Conservation (phyloP, 179 eudicot genomes). For the Spinacia oleracea region DNA sequence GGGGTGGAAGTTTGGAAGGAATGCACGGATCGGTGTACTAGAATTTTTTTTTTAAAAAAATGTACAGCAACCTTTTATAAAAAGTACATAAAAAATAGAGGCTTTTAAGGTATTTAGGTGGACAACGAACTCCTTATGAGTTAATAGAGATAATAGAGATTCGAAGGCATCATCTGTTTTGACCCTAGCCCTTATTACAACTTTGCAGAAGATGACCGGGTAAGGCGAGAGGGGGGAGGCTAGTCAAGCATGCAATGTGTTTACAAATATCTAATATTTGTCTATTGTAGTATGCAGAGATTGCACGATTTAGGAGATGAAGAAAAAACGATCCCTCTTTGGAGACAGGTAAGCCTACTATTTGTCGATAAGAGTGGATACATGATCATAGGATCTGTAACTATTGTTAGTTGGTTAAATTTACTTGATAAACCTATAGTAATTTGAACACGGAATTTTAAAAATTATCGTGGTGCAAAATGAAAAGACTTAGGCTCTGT, state of each 20-base stretch:
- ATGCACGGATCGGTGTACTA: no score
- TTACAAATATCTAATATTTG: constrained; percentile 22
- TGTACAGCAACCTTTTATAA: no score
- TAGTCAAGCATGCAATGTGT: not conserved
- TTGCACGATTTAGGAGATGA: constrained; percentile 82
- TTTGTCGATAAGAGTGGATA: not conserved
- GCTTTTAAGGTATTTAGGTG: no score
- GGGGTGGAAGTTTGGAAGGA: not conserved
- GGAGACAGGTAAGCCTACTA: constrained; percentile 76
- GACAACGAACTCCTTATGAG: no score
- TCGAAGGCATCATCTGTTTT: not conserved
- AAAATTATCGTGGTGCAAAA: not conserved
- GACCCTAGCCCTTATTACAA: not conserved
- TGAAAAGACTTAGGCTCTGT: not conserved
- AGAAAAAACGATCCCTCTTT: constrained; percentile 83
- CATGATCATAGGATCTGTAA: not conserved
- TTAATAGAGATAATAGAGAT: no score
- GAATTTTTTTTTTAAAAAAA: no score
- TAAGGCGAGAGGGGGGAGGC: not conserved
- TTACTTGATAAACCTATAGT: constrained; percentile 1
- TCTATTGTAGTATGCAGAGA: constrained; percentile 67
- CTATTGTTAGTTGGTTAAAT: not conserved
- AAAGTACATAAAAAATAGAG: no score
- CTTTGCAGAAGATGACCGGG: not conserved
- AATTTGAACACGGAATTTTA: not conserved